Base-by-base conservation (phyloP, 1,284 basidiomycete species). In the Ustilago xerochloae region DNA sequence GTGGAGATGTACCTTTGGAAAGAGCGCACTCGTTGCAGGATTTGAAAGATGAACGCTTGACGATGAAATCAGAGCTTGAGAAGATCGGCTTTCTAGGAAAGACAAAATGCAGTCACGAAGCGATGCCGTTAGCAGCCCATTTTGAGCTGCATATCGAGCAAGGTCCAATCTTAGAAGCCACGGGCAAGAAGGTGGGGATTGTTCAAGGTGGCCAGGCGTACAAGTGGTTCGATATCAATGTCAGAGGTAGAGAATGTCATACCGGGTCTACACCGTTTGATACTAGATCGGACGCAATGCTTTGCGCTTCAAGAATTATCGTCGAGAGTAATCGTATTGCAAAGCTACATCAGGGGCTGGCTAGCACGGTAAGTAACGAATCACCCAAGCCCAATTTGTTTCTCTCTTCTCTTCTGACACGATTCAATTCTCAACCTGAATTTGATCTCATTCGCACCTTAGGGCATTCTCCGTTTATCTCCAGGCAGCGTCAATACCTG, bases 71-170 rank as follows among this genome's bases (percentile, higher is more conserved):
- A 8, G 66, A 74, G 46, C 55, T 74, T n/a, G 51, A 49, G 24
- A 65, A 61, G 47, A 59, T 63, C 9, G 71, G 71, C 10, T 69
- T 74, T 16, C 22, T 67, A 24, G 71, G 71, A 10, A 6, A 20
- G n/a, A 53, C 56, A 22, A 38, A 36, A 12, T 74, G 71, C 45
- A 65, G 55, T 48, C 66, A 74, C 47, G 47, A 65, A 29, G 66
- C 66, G 18, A 63, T 50, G 10, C 71, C 71, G 29, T 45, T 74
- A 4, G 59, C 62, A 15, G 71, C 71, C 2, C 71, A 74, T 35
- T 74, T 74, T 26, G 71, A 74, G 59, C 28, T 74, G 32, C 71
- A 74, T 28, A 74, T 74, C 24, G 71, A 74, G 30, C 71, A 74
- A 46, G 71, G 71, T 5, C 71, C 71, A 24, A 69, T 74, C 12